These are phyloP conservation scores for Corrigiola litoralis DNA, from an alignment of 179 eudicot species.

Conservation along the genomic window DNA sequence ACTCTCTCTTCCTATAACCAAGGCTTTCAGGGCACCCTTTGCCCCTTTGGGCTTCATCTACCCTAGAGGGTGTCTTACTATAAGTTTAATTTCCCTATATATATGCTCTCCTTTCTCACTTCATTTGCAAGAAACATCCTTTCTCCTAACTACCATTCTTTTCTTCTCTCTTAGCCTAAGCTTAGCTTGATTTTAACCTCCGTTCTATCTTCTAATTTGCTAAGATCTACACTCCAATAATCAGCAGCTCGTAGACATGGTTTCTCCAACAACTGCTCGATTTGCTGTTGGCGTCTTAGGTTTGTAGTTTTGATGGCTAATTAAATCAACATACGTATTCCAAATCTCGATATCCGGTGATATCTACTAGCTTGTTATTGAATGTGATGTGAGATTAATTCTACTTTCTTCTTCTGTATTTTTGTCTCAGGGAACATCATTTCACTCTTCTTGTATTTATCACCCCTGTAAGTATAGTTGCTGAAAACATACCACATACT, in stretches of 20 bases:
- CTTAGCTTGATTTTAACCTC: neutral
- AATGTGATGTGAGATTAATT: neutral
- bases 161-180: neutral
- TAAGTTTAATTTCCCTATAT: constrained; percentile 19
- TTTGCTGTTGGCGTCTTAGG: constrained; percentile 37
- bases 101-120: constrained; percentile 22
- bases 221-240: neutral
- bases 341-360: too few relatives aligned
- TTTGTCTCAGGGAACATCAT: constrained; percentile 65
- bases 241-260: constrained; percentile 10
- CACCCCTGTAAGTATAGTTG: constrained; percentile 64
- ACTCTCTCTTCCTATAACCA: constrained; percentile 3
- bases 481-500: neutral
- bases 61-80: neutral
- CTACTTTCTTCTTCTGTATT: neutral
- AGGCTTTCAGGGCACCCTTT: neutral
- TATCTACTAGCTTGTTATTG: neutral
- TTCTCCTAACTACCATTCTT: constrained; percentile 3
- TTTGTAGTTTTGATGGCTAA: neutral
- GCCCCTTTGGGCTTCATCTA: neutral
- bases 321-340: too few relatives aligned
- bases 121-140: constrained; percentile 19
- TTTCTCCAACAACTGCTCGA: constrained; percentile 28
- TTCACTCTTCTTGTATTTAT: constrained; percentile 56
- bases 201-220: neutral